phyloP scores from a whole-genome alignment of 139 green algal genomes.

The Coccomyxa sp. region DNA sequence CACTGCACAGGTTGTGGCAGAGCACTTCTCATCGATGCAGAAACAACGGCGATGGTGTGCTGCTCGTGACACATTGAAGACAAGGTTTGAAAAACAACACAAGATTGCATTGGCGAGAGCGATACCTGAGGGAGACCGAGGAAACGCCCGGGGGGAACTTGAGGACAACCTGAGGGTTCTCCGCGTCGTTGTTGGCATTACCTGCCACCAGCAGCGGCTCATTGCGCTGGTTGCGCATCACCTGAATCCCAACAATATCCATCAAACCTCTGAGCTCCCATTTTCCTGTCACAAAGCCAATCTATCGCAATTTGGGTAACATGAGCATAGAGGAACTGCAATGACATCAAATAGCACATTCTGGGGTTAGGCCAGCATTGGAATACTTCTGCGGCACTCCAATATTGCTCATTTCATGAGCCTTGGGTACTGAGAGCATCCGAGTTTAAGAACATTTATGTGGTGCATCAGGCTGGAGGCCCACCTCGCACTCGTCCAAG shows the following conservation, averaged over 20 bases:
- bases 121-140: constrained; percentile 12
- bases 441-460: no score
- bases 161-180: constrained; percentile 9
- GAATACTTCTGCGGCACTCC: no score
- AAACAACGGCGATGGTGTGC: no score
- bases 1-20: no score
- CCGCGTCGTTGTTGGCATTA: constrained; percentile 1
- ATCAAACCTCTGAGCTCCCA: not conserved
- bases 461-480: not conserved
- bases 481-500: constrained; percentile 21
- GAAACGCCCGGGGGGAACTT: constrained; percentile 2
- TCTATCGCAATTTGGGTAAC: not conserved
- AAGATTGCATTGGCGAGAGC: not conserved
- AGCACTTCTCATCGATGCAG: no score
- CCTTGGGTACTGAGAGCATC: not conserved
- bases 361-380: no score
- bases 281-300: not conserved
- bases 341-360: not conserved
- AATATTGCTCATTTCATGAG: not conserved
- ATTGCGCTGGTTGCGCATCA: constrained; percentile 26
- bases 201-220: constrained; percentile 23
- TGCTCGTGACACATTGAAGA: not conserved
- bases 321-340: not conserved
- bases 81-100: not conserved
- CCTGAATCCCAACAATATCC: not conserved